A percentile compares a stretch with the other conserved stretches of the same genome.
phyloP scores from a whole-genome alignment of 2,329 filamentous ascomycete genomes.

The Sporothrix brunneoviolacea region DNA sequence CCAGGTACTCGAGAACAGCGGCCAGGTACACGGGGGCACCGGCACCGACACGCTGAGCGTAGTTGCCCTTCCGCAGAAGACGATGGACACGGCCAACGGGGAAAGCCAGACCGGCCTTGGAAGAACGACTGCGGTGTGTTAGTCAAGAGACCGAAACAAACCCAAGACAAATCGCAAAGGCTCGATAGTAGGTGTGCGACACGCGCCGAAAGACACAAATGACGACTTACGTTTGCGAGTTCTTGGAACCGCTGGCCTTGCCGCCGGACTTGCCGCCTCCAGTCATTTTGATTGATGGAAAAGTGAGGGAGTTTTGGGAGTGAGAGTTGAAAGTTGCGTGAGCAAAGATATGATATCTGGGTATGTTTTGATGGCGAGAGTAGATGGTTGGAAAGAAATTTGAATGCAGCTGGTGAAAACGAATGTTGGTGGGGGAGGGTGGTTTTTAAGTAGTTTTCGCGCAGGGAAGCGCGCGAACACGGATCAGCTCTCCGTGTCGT shows the following conservation, averaged over 20 bases:
- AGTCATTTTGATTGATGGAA: conserved; percentile 79
- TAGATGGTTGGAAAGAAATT: conserved; percentile 32
- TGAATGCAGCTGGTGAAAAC: conserved; percentile 30
- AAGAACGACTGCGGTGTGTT: conserved; percentile 69
- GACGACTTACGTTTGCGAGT: conserved; percentile 98
- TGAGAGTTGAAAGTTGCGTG: conserved; percentile 22
- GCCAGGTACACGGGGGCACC: conserved; percentile 96
- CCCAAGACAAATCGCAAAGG: conserved; percentile 22
- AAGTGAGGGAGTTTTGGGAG: conserved; percentile 24
- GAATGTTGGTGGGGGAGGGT: conserved; percentile 36
- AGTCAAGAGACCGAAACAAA: conserved; percentile 23
- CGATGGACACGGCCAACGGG: conserved; percentile 99
- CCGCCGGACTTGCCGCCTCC: conserved; percentile 99
- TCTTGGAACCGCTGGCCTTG: conserved; percentile 99
- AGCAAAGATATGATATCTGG: conserved; percentile 21
- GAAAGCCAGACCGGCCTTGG: conserved; percentile 98
- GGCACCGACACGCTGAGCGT: conserved; percentile 98
- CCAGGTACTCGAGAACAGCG: conserved; percentile 95
- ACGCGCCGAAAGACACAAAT: conserved; percentile 5
- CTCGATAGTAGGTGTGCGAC: too few relatives aligned
- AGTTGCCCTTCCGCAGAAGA: conserved; percentile 98
- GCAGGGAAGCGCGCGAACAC: conserved; percentile 37
- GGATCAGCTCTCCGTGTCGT: conserved; percentile 37
- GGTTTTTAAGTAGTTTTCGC: conserved; percentile 52
- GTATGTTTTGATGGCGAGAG: conserved; percentile 24